Evolutionary conservation across 768 basidiomycete species (phyloP).

Genomic region (Hemileccinum rubropunctum): DNA sequence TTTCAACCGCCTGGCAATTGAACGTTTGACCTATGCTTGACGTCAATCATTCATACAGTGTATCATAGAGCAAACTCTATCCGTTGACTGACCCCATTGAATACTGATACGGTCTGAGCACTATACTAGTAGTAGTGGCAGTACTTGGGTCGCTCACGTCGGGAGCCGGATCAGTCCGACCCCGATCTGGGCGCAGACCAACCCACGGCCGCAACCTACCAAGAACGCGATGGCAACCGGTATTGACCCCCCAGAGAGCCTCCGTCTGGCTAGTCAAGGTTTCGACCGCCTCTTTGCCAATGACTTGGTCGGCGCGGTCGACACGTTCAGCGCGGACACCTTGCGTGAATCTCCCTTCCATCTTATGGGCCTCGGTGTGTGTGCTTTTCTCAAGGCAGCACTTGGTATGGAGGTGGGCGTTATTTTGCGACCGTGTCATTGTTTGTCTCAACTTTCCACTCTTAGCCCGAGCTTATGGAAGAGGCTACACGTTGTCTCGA

Average conservation of each 20-base stretch:
- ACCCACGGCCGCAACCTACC: conserved; percentile 2
- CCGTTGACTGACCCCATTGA: too few relatives aligned
- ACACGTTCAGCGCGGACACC: conserved; percentile 37
- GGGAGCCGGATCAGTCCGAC: conserved; percentile 9
- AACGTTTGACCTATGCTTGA: too few relatives aligned
- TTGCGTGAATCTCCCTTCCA: conserved; percentile 63
- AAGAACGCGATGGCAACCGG: background rate
- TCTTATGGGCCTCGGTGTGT: conserved; percentile 66
- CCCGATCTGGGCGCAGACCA: background rate
- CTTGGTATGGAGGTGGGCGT: conserved; percentile 70
- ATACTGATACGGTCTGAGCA: too few relatives aligned
- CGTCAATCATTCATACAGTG: too few relatives aligned
- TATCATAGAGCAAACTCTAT: too few relatives aligned
- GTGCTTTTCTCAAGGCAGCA: conserved; percentile 73
- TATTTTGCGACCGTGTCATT: background rate
- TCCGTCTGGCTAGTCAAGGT: conserved; percentile 43
- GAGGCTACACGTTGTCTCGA: conserved; percentile 59
- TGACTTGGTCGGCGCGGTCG: conserved; percentile 53
- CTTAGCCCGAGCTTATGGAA: conserved; percentile 56
- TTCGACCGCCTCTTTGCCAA: conserved; percentile 72
- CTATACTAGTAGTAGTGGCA: too few relatives aligned
- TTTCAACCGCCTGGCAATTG: background rate
- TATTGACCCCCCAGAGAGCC: conserved; percentile 27
- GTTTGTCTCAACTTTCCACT: background rate
- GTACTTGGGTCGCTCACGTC: conserved; percentile 1